Conservation (phyloP, 2,329 filamentous ascomycete species). For the Trichoderma sp. region DNA sequence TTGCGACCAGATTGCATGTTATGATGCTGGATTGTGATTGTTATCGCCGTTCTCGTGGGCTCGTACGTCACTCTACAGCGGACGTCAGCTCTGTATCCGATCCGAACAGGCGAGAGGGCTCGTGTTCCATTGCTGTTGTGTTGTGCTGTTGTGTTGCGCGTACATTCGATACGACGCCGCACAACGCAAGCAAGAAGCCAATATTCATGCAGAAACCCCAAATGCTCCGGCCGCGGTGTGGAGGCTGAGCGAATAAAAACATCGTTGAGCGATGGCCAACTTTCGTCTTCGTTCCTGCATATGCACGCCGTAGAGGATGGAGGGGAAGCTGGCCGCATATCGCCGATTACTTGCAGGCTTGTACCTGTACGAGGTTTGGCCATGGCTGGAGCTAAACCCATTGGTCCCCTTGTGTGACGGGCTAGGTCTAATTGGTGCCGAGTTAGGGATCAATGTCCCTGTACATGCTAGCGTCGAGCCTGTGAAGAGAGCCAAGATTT, state of each 20-base stretch:
- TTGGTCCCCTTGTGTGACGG: background rate
- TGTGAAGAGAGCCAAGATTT: background rate
- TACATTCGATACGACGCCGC: background rate
- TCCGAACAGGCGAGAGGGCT: background rate
- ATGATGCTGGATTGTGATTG: background rate
- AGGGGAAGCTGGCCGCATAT: conserved; percentile 12
- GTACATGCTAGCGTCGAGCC: background rate
- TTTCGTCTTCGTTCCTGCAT: conserved; percentile 16
- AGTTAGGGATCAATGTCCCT: background rate
- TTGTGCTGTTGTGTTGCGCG: background rate
- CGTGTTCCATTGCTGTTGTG: background rate
- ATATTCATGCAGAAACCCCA: background rate
- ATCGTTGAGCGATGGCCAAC: background rate
- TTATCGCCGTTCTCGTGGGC: conserved; percentile 3
- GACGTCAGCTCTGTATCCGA: conserved; percentile 6
- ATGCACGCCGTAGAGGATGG: background rate
- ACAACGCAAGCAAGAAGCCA: background rate
- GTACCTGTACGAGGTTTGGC: background rate
- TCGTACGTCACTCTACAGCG: background rate
- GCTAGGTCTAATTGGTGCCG: background rate
- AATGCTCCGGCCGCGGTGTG: background rate
- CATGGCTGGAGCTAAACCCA: background rate
- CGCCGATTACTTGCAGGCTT: conserved; percentile 3
- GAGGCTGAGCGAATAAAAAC: conserved; percentile 13
- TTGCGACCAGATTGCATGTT: background rate